These are phyloP conservation scores for Penicillium desertorum DNA, from an alignment of 495 filamentous ascomycete genomes.

Conservation along the genomic window DNA sequence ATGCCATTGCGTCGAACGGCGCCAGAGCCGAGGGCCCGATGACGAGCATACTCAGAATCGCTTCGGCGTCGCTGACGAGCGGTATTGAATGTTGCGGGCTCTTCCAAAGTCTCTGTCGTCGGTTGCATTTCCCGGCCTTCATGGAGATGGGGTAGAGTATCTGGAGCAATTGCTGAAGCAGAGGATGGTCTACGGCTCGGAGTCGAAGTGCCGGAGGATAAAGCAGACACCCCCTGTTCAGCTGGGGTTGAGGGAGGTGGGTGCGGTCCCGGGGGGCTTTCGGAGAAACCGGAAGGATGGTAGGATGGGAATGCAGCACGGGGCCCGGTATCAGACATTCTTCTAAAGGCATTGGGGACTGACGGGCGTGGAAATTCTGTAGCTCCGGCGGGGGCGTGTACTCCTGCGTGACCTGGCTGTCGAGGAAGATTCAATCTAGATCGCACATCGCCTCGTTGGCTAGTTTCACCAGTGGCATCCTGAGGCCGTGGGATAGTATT, in stretches of 20 bases:
- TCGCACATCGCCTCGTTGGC: slow-evolving; percentile 42
- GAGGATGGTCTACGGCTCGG: slow-evolving; percentile 55
- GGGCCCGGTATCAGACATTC: slow-evolving; percentile 41
- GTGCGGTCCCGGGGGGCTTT: slow-evolving; percentile 60
- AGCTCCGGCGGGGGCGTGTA: slow-evolving; percentile 38
- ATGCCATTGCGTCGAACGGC: slow-evolving; percentile 64
- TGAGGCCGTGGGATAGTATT: slow-evolving; percentile 49
- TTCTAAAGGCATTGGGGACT: slow-evolving; percentile 29
- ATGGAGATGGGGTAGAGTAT: slow-evolving; percentile 35
- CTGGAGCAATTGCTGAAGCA: slow-evolving; percentile 47
- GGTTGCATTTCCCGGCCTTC: slow-evolving; percentile 37
- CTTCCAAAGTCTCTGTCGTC: slow-evolving; percentile 31
- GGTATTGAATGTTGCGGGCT: slow-evolving; percentile 26
- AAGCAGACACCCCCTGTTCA: slow-evolving; percentile 57
- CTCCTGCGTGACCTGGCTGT: slow-evolving; percentile 50
- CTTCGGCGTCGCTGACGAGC: slow-evolving; percentile 57
- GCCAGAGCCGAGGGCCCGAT: slow-evolving; percentile 60
- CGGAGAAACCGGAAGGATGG: slow-evolving; percentile 46
- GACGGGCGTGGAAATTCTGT: slow-evolving; percentile 51
- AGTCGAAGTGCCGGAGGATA: slow-evolving; percentile 57
- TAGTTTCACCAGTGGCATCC: slow-evolving; percentile 30
- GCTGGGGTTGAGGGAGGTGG: slow-evolving; percentile 71
- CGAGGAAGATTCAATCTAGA: slow-evolving; percentile 52
- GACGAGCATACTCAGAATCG: slow-evolving; percentile 61
- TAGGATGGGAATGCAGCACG: slow-evolving; percentile 29